Evolutionary conservation across 306 rosid species (phyloP).

Genomic region (Vigna trinervia): DNA sequence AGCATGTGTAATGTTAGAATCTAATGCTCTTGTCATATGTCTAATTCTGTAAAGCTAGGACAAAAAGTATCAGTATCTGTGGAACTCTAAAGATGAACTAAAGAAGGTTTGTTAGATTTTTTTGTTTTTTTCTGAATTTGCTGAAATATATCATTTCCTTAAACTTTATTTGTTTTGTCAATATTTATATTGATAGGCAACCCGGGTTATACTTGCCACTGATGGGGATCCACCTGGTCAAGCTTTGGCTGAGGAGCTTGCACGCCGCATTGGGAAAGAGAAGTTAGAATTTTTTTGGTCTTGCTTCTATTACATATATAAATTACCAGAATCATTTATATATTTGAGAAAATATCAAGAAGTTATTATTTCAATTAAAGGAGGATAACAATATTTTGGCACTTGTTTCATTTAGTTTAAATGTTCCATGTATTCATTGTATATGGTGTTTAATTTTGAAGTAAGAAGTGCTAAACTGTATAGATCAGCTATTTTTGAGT

Average conservation of each 20-base stretch:
- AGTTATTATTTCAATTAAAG: neutral
- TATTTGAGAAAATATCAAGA: conserved; percentile 23
- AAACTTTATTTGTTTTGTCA: conserved; percentile 29
- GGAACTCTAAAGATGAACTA: conserved; percentile 91
- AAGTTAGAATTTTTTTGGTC: conserved; percentile 56
- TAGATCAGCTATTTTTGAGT: conserved; percentile 3
- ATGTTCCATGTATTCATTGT: neutral
- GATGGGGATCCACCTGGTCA: conserved; percentile 97
- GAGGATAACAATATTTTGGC: conserved; percentile 10
- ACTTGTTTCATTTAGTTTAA: conserved; percentile 14
- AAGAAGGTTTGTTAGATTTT: conserved; percentile 60
- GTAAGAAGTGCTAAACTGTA: conserved; percentile 16
- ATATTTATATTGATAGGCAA: conserved; percentile 65
- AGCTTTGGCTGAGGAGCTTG: conserved; percentile 98
- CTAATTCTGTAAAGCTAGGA: conserved; percentile 85
- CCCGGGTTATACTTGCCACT: conserved; percentile 90
- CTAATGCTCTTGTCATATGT: conserved; percentile 63
- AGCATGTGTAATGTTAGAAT: conserved; percentile 37
- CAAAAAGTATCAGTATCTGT: conserved; percentile 85
- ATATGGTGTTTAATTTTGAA: neutral
- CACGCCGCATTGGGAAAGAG: conserved; percentile 95
- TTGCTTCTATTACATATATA: conserved; percentile 20
- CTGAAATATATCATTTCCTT: conserved; percentile 12
- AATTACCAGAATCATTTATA: conserved; percentile 22
- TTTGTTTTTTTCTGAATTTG: conserved; percentile 33